phyloP scores from a whole-genome alignment of 257 asterid species.

The Penstemon newberryi region DNA sequence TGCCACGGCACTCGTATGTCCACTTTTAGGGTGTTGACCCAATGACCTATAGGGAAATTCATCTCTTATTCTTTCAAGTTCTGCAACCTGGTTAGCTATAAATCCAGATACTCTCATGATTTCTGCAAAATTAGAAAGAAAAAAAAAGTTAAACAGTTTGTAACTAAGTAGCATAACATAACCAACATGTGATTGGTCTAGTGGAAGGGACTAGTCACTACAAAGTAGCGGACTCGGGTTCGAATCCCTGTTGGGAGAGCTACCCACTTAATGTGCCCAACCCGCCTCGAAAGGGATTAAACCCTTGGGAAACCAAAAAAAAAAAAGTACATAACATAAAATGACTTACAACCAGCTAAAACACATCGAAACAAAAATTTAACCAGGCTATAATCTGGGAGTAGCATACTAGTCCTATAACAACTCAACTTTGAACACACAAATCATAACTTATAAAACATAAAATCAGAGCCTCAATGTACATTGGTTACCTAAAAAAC shows the following conservation, averaged over 20 bases:
- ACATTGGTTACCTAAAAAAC: conserved; percentile 1
- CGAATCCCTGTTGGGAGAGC: too few species aligned
- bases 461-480: not conserved
- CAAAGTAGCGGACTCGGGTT: too few species aligned
- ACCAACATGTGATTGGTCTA: too few species aligned
- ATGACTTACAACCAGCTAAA: not conserved
- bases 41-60: conserved; percentile 48
- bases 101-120: conserved; percentile 52
- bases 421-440: conserved; percentile 5
- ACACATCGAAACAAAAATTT: not conserved
- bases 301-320: not conserved
- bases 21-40: conserved; percentile 56
- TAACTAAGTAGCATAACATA: conserved; percentile 15
- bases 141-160: not conserved
- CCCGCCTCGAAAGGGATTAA: too few species aligned
- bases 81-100: conserved; percentile 50
- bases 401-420: conserved; percentile 13
- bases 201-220: too few species aligned
- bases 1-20: conserved; percentile 44
- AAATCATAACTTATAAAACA: conserved; percentile 12
- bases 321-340: conserved; percentile 3
- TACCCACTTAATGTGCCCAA: too few species aligned
- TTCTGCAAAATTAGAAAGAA: conserved; percentile 43
- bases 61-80: conserved; percentile 57
- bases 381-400: conserved; percentile 3